Conservation (phyloP, 345 rosid species). For the Aethionema arabicum region DNA sequence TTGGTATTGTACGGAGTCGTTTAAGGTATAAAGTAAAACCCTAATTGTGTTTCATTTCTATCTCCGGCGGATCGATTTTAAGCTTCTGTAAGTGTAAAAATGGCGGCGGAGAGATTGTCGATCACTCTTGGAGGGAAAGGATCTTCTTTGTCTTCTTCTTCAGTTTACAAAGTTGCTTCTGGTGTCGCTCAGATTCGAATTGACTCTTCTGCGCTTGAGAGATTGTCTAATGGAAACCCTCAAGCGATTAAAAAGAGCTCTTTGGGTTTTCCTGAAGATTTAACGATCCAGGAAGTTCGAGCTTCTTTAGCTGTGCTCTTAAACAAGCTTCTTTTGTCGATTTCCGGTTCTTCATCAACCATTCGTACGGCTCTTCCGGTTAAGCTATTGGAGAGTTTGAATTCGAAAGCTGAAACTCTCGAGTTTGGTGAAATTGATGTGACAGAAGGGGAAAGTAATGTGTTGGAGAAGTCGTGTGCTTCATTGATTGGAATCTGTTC, state of each 20-base stretch:
- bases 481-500: slow-evolving; percentile 54
- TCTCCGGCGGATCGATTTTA: not conserved
- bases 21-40: not conserved
- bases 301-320: slow-evolving; percentile 57
- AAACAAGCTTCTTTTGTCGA: slow-evolving; percentile 51
- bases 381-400: slow-evolving; percentile 39
- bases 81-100: slow-evolving; percentile 3
- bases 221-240: slow-evolving; percentile 37
- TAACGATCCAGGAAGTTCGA: slow-evolving; percentile 46
- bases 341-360: slow-evolving; percentile 25
- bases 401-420: slow-evolving; percentile 26
- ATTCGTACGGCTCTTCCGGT: slow-evolving; percentile 45
- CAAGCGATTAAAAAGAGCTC: slow-evolving; percentile 13
- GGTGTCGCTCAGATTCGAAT: slow-evolving; percentile 45
- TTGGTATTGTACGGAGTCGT: no score
- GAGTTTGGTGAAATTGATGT: slow-evolving; percentile 37
- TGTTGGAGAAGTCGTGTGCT: slow-evolving; percentile 42
- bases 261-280: slow-evolving; percentile 21
- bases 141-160: slow-evolving; percentile 49
- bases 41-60: not conserved
- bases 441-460: slow-evolving; percentile 44
- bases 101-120: slow-evolving; percentile 42
- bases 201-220: slow-evolving; percentile 58
- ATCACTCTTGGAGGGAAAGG: slow-evolving; percentile 59
- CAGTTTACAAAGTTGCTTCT: slow-evolving; percentile 47